Evolutionary conservation across 2,329 filamentous ascomycete species (phyloP).

Genomic region (Arthrinium phaeospermum): DNA sequence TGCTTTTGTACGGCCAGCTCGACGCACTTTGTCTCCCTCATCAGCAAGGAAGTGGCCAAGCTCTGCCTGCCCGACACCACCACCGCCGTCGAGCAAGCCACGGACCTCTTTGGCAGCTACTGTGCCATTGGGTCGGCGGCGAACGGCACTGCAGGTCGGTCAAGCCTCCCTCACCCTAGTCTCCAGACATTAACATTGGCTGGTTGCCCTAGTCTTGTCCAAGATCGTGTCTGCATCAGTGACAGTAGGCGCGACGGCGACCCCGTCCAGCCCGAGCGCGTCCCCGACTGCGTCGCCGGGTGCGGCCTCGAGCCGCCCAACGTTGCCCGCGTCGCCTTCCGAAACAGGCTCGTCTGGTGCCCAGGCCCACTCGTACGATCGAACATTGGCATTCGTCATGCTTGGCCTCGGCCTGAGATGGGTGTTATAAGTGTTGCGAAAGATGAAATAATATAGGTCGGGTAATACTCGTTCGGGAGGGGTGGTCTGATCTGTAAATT

Average conservation of each 20-base stretch:
- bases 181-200: not conserved
- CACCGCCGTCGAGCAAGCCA: not conserved
- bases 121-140: not conserved
- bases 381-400: not conserved
- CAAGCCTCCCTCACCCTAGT: not conserved
- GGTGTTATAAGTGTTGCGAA: not conserved
- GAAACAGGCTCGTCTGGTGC: not conserved
- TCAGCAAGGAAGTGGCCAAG: constrained; percentile 9
- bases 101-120: constrained; percentile 3
- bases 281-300: not conserved
- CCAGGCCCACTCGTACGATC: not conserved
- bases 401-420: not conserved
- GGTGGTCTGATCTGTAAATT: not conserved
- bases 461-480: not conserved
- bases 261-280: not conserved
- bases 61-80: constrained; percentile 6
- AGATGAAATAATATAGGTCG: not conserved
- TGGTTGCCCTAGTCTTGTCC: not conserved
- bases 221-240: not conserved
- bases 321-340: not conserved
- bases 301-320: not conserved
- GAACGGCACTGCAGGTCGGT: constrained; percentile 1
- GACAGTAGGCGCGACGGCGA: not conserved
- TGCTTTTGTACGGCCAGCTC: constrained; percentile 20
- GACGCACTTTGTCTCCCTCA: not conserved